A percentile compares a stretch with the other conserved stretches of the same genome.
Conservation (phyloP, 768 basidiomycete species). For the Auriscalpium microsporum region DNA sequence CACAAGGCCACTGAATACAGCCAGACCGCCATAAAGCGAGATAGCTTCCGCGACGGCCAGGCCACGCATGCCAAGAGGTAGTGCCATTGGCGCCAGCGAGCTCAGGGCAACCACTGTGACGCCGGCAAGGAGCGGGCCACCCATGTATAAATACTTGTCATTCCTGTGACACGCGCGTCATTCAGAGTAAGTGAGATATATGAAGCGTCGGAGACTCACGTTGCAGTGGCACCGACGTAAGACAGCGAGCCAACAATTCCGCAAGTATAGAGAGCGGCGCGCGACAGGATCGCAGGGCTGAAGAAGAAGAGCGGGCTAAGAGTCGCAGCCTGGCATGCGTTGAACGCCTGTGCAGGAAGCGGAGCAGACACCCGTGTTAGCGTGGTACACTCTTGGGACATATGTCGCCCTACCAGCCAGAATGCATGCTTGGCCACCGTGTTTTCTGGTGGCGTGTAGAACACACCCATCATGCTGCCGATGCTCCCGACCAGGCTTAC, state of each 20-base stretch:
- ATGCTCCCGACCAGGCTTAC: slow-evolving; percentile 73
- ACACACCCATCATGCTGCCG: slow-evolving; percentile 78
- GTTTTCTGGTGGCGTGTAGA: slow-evolving; percentile 72
- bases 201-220: slow-evolving; percentile 28
- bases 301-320: slow-evolving; percentile 87
- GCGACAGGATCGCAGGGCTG: slow-evolving; percentile 73
- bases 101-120: slow-evolving; percentile 82
- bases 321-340: slow-evolving; percentile 78
- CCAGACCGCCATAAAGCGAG: slow-evolving; percentile 81
- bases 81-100: slow-evolving; percentile 81
- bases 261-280: slow-evolving; percentile 82
- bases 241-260: slow-evolving; percentile 81
- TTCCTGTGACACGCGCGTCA: slow-evolving; percentile 27
- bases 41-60: slow-evolving; percentile 72
- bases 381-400: background rate
- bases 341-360: slow-evolving; percentile 51
- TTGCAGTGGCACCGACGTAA: slow-evolving; percentile 85
- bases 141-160: slow-evolving; percentile 80
- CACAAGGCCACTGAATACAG: slow-evolving; percentile 80
- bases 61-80: slow-evolving; percentile 74
- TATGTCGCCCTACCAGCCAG: slow-evolving; percentile 53
- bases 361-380: slow-evolving; percentile 4
- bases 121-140: slow-evolving; percentile 82
- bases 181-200: background rate
- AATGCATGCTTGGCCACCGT: slow-evolving; percentile 69